Base-by-base conservation (phyloP, 768 basidiomycete genomes). In the Nidularia sp. region DNA sequence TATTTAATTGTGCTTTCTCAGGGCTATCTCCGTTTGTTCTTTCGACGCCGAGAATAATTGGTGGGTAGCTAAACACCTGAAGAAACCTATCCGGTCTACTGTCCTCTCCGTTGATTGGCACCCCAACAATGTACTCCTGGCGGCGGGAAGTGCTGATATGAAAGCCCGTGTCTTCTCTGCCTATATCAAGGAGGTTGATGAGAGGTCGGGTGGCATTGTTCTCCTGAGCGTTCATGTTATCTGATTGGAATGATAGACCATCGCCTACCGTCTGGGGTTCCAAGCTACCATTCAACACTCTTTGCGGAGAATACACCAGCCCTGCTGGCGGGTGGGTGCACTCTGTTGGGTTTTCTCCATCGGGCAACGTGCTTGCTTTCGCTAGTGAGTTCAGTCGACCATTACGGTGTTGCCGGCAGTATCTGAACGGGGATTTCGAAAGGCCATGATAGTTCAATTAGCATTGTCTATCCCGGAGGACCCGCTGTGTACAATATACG, bases 1-100 rank as follows among this genome's bases (percentile, higher is more conserved):
- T 12, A 25, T 50, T 45, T 25, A 1, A 33, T 32, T 47, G 39
- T 48, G 12, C 18, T 18, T 43, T 36, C 39, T 33, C 41, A 92
- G 96, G 39, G 90, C 94, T 34, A 95, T 98, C 60, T 92, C 94
- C 8, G 83, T 99, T 47, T 99, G 97, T 67, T 95, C 91, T 13
- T 99, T 97, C 63, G 97, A 99, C 66, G 79, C 89, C 7, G 97
- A 99, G 74, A 95, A 90, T 71, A 90, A 99, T 68, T 99, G 97
- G 97, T 99, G 97, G 97, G 92, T 97, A 3, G 87, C 95, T 13
- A 93, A 92, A 66, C 88, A 89, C 54, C 75, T 99, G 66, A 99
- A 98, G 85, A 98, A 98, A 70, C 97, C 97, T 25, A 89, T 99
- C 62, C 74, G 93, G 57, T 93, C 93, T 3, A 99, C 97, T 1